phyloP scores from a whole-genome alignment of 805 yeast species.

The Ogataea corticis region DNA sequence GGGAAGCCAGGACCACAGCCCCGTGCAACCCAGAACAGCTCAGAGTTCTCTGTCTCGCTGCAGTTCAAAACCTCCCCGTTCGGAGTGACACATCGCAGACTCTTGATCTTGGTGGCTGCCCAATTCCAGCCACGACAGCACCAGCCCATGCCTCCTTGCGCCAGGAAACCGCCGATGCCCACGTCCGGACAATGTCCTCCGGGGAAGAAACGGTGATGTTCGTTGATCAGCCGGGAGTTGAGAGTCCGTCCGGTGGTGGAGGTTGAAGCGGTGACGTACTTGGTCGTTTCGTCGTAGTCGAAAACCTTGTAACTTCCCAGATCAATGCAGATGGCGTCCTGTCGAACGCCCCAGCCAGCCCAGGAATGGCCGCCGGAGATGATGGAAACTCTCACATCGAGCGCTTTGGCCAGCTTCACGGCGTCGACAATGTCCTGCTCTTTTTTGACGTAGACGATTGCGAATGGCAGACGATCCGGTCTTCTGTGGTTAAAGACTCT shows the following conservation, averaged over 20 bases:
- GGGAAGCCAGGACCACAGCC: conserved; percentile 16
- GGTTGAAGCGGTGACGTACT: conserved; percentile 9
- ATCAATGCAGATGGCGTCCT: conserved; percentile 11
- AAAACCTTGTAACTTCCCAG: conserved; percentile 6
- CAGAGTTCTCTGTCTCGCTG: conserved; percentile 12
- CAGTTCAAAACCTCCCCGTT: conserved; percentile 9
- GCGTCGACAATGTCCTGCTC: conserved; percentile 11
- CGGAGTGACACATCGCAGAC: conserved; percentile 9
- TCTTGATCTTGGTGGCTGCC: conserved; percentile 12
- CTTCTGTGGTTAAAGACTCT: conserved; percentile 13
- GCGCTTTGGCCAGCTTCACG: conserved; percentile 10
- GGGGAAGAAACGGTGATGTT: conserved; percentile 10
- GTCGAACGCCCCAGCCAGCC: conserved; percentile 15
- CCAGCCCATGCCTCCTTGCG: conserved; percentile 16
- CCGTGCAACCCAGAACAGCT: conserved; percentile 13
- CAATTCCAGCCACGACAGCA: conserved; percentile 14
- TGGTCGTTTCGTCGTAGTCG: conserved; percentile 6
- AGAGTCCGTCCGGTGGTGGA: conserved; percentile 6
- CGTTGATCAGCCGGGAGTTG: conserved; percentile 2
- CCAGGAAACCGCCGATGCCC: conserved; percentile 13
- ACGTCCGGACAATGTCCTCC: conserved; percentile 16
- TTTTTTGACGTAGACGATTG: conserved; percentile 5
- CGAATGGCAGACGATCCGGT: conserved; percentile 7
- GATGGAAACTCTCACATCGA: conserved; percentile 9
- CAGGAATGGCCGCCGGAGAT: conserved; percentile 15